Base-by-base conservation (phyloP, 352 stramenopile genomes). In the Paralagenidium karlingii region DNA sequence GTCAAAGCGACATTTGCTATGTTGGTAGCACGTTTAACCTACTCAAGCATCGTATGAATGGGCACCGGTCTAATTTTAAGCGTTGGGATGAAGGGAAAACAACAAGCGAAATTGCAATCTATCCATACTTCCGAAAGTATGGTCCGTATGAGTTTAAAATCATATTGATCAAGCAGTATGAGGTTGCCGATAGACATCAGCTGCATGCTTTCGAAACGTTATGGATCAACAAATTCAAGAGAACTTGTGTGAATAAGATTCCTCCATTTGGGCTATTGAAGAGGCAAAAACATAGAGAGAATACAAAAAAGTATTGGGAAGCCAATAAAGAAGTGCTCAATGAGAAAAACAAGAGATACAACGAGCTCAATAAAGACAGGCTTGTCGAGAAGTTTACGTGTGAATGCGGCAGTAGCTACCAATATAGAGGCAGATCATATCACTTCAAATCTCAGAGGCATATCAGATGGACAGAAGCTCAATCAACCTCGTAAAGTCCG, bases 211-310 rank as follows among this genome's bases (percentile, higher is more conserved):
- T 44, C 36, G 43, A 50, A 33, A 40, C 37, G 10, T 41, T 50
- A 38, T 50, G 43, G 43, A 50, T 50, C 18, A 50, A 50, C 26
- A 50, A 50, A 50, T 50, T 50, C 32, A 50, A 50, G 43, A 50
- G 28, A 50, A 50, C 43, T 43, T 51, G 39, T 40, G 44, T 43
- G 25, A 51, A 51, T 51, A 51, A 51, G 44, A n/a, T 51, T 36
- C 40, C 27, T 38, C 40, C 40, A 39, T 46, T 46, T 46, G 40
- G 28, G 30, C 30, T 46, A 46, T 38, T 46, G 3, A 46, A 51
- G 37, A 34, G 28, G n/a, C 24, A 49, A 49, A 40, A 49, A 22
- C 39, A 51, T 12, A 45, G 33, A 45, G 38, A 51, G 39, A 51
- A 25, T 34, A 51, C 21, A 22, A 43, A 28, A 51, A 43, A 40